Percentiles rank a stretch among this genome's conserved stretches.
Evolutionary conservation across 2,329 filamentous ascomycete genomes (phyloP).

Genomic region (Lasiodiplodia citricola): DNA sequence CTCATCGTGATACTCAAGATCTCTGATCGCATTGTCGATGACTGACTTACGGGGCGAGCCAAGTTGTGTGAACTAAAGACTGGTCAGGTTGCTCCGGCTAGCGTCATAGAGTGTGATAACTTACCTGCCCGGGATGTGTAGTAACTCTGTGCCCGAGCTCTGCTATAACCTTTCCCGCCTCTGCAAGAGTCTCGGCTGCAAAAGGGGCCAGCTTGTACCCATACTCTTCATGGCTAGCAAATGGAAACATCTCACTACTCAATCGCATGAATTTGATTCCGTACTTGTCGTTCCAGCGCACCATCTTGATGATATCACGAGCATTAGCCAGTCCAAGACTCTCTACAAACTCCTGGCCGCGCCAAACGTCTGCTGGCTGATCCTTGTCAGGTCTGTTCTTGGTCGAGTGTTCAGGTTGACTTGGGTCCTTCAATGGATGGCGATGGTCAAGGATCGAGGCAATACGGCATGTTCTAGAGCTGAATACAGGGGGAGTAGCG

Average conservation of each 20-base stretch:
- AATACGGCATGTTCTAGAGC: constrained; percentile 89
- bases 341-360: constrained; percentile 76
- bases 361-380: constrained; percentile 67
- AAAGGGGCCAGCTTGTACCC: constrained; percentile 87
- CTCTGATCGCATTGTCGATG: constrained; percentile 75
- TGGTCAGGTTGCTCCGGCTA: neutral
- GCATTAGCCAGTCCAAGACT: constrained; percentile 81
- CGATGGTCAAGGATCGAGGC: constrained; percentile 88
- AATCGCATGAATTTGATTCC: constrained; percentile 91
- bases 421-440: constrained; percentile 77
- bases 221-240: constrained; percentile 85
- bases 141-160: constrained; percentile 84
- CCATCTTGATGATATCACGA: constrained; percentile 80
- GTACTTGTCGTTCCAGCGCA: constrained; percentile 90
- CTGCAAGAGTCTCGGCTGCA: constrained; percentile 75
- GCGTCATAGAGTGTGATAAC: constrained; percentile 27
- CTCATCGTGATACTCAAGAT: constrained; percentile 88
- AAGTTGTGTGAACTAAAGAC: constrained; percentile 77
- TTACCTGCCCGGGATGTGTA: constrained; percentile 81
- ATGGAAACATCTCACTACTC: constrained; percentile 96
- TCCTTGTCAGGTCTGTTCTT: constrained; percentile 85
- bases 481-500: constrained; percentile 84
- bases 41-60: constrained; percentile 82
- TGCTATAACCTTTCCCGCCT: constrained; percentile 76
- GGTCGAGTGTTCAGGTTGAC: constrained; percentile 76